Conservation (phyloP, 2,329 filamentous ascomycete species). For the Falciphora oryzae region DNA sequence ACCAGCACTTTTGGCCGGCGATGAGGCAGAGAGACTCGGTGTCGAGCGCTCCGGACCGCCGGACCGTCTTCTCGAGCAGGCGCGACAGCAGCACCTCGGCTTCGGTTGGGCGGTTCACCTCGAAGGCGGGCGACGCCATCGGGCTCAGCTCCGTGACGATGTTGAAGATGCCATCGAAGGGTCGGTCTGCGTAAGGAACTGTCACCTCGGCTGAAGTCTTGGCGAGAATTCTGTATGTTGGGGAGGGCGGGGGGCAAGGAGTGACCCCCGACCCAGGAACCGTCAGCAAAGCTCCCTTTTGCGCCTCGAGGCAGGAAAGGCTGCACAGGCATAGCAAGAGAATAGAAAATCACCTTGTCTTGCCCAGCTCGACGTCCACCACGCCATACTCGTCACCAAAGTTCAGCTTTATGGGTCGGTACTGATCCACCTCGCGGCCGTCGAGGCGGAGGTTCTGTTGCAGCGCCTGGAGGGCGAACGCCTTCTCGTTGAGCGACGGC, state of each 20-base stretch:
- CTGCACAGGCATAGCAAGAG: too few species aligned
- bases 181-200: constrained; percentile 77
- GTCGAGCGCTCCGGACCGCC: constrained; percentile 85
- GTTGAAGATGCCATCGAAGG: constrained; percentile 92
- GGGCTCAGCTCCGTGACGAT: constrained; percentile 88
- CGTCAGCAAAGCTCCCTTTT: neutral
- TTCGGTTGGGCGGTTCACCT: constrained; percentile 76
- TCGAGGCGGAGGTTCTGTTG: constrained; percentile 77
- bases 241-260: neutral
- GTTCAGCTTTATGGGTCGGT: constrained; percentile 67
- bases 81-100: constrained; percentile 81
- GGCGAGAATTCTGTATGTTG: constrained; percentile 61
- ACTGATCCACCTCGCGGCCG: constrained; percentile 74
- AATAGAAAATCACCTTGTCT: constrained; percentile 63
- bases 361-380: constrained; percentile 80
- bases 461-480: constrained; percentile 79
- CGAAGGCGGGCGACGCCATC: constrained; percentile 87
- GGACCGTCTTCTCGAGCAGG: constrained; percentile 88
- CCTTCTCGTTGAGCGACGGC: constrained; percentile 81
- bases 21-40: constrained; percentile 94
- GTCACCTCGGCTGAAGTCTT: constrained; percentile 86
- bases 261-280: neutral
- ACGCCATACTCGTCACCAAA: constrained; percentile 92
- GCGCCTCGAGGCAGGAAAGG: too few species aligned
- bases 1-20: constrained; percentile 86